Percentiles rank a stretch among this genome's conserved stretches.
phyloP scores from a whole-genome alignment of 2,329 filamentous ascomycete genomes.

The Arthrobotrys sinensis region DNA sequence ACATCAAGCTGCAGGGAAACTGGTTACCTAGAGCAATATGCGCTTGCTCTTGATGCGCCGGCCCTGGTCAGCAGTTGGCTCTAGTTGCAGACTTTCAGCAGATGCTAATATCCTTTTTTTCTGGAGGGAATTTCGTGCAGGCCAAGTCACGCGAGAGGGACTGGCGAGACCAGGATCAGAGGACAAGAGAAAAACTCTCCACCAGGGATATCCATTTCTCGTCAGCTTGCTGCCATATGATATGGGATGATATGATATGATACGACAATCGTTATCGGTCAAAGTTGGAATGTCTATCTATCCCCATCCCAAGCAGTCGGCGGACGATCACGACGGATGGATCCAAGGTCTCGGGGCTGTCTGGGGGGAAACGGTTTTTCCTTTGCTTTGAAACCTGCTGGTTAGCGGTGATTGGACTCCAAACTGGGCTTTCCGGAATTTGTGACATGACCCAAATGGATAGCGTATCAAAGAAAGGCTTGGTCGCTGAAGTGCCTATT shows the following conservation, averaged over 20 bases:
- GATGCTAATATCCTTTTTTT: constrained; percentile 27
- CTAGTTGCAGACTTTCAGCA: constrained; percentile 20
- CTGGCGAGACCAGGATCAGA: constrained; percentile 16
- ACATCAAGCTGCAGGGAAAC: constrained; percentile 38
- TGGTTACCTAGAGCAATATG: constrained; percentile 54
- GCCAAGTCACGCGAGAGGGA: constrained; percentile 35
- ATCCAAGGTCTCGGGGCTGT: constrained; percentile 38
- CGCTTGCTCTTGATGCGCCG: constrained; percentile 23
- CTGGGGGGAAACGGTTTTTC: constrained; percentile 16
- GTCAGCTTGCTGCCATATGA: constrained; percentile 2
- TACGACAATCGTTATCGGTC: constrained; percentile 19
- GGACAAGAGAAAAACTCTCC: neutral
- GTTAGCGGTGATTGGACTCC: constrained; percentile 11
- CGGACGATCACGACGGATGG: constrained; percentile 27
- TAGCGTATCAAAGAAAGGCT: constrained; percentile 41
- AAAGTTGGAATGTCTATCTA: constrained; percentile 22
- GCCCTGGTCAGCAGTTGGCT: constrained; percentile 22
- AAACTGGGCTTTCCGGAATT: constrained; percentile 21
- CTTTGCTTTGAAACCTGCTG: constrained; percentile 32
- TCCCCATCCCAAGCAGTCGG: constrained; percentile 11
- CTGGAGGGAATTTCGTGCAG: constrained; percentile 39
- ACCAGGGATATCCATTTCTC: constrained; percentile 8
- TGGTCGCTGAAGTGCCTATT: constrained; percentile 8
- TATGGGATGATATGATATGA: constrained; percentile 14
- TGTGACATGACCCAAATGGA: constrained; percentile 41